Evolutionary conservation across 2,329 filamentous ascomycete species (phyloP), one percentile per base, ranked within the genome.

Genomic region (Beauveria pseudobassiana): DNA sequence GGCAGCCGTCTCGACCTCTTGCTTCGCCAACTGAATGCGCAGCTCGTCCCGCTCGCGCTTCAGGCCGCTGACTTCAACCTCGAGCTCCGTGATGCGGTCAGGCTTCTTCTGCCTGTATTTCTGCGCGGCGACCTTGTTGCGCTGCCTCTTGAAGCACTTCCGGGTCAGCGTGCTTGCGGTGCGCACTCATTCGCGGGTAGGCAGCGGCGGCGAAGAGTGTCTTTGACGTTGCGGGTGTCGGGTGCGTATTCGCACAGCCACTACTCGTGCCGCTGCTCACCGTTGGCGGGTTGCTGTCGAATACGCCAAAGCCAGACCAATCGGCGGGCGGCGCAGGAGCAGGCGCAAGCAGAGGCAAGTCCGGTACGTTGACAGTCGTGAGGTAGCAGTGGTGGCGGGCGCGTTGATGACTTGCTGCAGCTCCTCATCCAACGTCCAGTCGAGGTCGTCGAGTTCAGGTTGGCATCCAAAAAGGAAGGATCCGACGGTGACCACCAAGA

Each of bases 41-140:
- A 87, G 72, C 20, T 80, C 80, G 63, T 87, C 84, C 40, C 83
- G 72, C 71, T 87, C 85, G 61, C 74, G 69, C 63, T 78, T 77
- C 63, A 83, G 77, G 56, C 77, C 74, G 56, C 79, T 78, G 56
- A 87, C 74, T 38, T 79, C 78, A 4, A 74, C 70, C 69, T 87
- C 84, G 20, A 88, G 75, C 64, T 80, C 78, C 55, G 74, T 68
- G 68, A 87, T 81, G 56, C 84, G 81, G 67, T 87, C 84, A 34
- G 87, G 74, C 64, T 84, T 82, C 68, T 85, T 86, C 68, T 87
- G 84, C 22, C 85, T 81, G 71, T 86, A 87, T 56, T 82, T 81
- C 48, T 82, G 79, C 45, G 85, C 85, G 9, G 85, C 85, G 59
- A 86, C 75, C 40, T 83, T 87, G 73, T 88, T 87, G 64, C 81